These are phyloP conservation scores for Zizania palustris DNA, from an alignment of 202 grass and related monocot genomes.

Conservation along the genomic window DNA sequence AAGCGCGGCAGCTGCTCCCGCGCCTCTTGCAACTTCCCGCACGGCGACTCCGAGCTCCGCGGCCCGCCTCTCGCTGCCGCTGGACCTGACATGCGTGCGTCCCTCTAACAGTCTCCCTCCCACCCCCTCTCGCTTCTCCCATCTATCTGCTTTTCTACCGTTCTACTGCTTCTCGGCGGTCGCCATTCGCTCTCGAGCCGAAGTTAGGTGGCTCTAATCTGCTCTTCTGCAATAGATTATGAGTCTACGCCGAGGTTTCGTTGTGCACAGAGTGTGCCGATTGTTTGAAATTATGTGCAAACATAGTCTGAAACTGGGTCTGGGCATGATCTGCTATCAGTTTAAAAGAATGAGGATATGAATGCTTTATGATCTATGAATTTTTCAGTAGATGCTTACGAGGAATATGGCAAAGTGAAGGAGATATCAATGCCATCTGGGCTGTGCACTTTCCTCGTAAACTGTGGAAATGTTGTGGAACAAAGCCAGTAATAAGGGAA, in stretches of 20 bases:
- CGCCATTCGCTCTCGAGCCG: conserved; percentile 8
- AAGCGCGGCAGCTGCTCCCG: conserved; percentile 55
- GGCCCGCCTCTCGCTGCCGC: conserved; percentile 42
- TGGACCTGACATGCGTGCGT: conserved; percentile 32
- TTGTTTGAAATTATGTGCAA: neutral
- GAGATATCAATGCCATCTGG: neutral
- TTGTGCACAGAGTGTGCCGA: neutral
- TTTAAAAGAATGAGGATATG: neutral
- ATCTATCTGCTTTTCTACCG: neutral
- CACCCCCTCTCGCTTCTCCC: neutral
- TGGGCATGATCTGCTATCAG: neutral
- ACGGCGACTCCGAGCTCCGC: conserved; percentile 73
- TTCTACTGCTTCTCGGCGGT: neutral
- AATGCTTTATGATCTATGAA: neutral
- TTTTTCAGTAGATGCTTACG: neutral
- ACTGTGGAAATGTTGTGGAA: neutral
- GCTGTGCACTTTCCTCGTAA: neutral
- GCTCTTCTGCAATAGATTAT: conserved; percentile 25
- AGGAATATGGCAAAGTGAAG: neutral
- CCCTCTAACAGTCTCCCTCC: neutral
- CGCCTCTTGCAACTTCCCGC: conserved; percentile 71
- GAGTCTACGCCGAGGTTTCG: neutral
- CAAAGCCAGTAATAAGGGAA: neutral
- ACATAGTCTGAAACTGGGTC: neutral
- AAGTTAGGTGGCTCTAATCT: conserved; percentile 22